These are phyloP conservation scores for Colletotrichum cordylinicola DNA, from an alignment of 2,329 filamentous ascomycete genomes.

Conservation along the genomic window DNA sequence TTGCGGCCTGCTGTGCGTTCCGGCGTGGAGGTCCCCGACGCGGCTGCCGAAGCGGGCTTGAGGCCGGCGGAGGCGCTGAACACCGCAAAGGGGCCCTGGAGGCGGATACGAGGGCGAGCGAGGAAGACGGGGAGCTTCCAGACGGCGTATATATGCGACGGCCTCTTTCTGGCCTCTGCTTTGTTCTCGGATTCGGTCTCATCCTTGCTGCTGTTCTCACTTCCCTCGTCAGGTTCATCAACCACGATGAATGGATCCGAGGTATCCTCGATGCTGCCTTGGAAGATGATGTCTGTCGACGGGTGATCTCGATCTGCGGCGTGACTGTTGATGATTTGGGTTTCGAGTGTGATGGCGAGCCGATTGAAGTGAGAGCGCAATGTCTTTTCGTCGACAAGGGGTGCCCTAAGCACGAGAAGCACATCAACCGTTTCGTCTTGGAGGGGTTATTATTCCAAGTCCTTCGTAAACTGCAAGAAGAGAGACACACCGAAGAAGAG, in stretches of 20 bases:
- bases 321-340: constrained; percentile 66
- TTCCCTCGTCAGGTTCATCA: constrained; percentile 40
- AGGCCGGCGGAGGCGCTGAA: constrained; percentile 69
- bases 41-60: constrained; percentile 53
- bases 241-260: constrained; percentile 57
- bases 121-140: constrained; percentile 69
- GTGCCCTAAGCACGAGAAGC: constrained; percentile 71
- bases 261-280: constrained; percentile 54
- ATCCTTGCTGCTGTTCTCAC: constrained; percentile 29
- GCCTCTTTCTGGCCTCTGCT: constrained; percentile 23
- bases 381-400: constrained; percentile 60
- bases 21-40: constrained; percentile 26
- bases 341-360: constrained; percentile 71
- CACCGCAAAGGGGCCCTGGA: constrained; percentile 70
- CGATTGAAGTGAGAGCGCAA: constrained; percentile 66
- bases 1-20: constrained; percentile 18
- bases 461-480: background rate
- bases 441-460: constrained; percentile 23
- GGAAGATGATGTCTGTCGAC: constrained; percentile 65
- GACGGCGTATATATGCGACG: constrained; percentile 55
- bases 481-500: constrained; percentile 67
- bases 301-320: constrained; percentile 52
- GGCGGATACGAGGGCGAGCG: constrained; percentile 64
- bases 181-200: constrained; percentile 22
- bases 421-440: constrained; percentile 77